Evolutionary conservation across 148 eudicot genomes (phyloP), one percentile per base, ranked within the genome.

Genomic region (Vaccinium corymbosum): DNA sequence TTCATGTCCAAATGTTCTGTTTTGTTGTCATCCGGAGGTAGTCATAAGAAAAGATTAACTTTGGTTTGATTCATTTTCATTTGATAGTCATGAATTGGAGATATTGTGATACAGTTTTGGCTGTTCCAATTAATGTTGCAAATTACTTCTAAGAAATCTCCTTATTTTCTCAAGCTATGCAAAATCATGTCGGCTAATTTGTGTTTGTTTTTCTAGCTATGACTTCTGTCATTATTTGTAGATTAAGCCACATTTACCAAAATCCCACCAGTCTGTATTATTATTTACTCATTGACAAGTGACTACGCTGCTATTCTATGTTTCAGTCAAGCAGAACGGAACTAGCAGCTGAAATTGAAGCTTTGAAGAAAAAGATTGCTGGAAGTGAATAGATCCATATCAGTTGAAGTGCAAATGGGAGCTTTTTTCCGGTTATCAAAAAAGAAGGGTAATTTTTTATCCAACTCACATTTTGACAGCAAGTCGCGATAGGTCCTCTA

Each of bases 331-430:
- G 92, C 84, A 91, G 95, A 85, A 92, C 91, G 85, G 95, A 92
- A 78, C 85, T 92, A 84, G 93, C 91, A 1, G 88, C 89, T 80
- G 95, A 92, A 82, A 91, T 91, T 20, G 95, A 90, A 49, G 81
- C 89, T 7, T 73, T 91, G 91, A 92, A 92, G 93, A 92, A 91
- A 88, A 90, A 90, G 90, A 89, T 92, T 68, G 90, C 95, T 9
- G 95, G 95, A 86, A 91, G 87, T n/a, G 92, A 91, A 85, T 91
- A 85, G 79, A 52, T 29, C 71, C 22, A 6, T 46, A 20, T 80
- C 32, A 35, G 59, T 19, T 57, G 51, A 16, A 35, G 29, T 52
- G 38, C 20, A 53, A 10, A n/a, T 80, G 29, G n/a, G 12, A 1
- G 20, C 56, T 38, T 38, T 35, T 0, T 4, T 32, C 1, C 2